Percentiles rank a stretch among this genome's conserved stretches.
These are phyloP conservation scores for Phytophthora boehmeriae DNA, from an alignment of 352 stramenopile genomes.

Conservation along the genomic window DNA sequence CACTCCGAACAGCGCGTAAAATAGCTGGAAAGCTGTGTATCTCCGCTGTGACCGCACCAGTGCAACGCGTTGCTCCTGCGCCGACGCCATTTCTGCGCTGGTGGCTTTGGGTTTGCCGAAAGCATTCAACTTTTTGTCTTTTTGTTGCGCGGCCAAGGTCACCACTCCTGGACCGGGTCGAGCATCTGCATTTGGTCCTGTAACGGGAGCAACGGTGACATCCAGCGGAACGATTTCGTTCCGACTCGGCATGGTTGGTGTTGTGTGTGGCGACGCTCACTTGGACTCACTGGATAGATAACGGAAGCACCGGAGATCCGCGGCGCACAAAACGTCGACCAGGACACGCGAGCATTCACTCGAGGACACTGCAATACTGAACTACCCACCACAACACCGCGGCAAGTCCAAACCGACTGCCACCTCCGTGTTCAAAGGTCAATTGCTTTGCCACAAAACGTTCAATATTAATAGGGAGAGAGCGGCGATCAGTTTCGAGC, in stretches of 20 bases:
- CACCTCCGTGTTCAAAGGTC: no score
- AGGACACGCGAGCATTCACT: conserved; percentile 28
- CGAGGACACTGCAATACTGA: neutral
- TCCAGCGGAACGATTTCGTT: conserved; percentile 74
- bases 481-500: conserved; percentile 16
- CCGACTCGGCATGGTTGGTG: conserved; percentile 49
- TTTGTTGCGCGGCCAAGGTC: conserved; percentile 12
- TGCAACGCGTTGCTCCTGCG: conserved; percentile 58
- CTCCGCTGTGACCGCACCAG: conserved; percentile 52
- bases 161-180: conserved; percentile 17
- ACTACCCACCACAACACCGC: neutral
- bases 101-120: conserved; percentile 36
- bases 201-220: conserved; percentile 1
- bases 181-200: conserved; percentile 4
- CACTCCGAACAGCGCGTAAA: conserved; percentile 70
- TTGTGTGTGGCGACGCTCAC: conserved; percentile 3
- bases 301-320: conserved; percentile 14
- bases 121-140: conserved; percentile 4
- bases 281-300: conserved; percentile 12
- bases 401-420: conserved; percentile 1
- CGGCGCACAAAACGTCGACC: conserved; percentile 13
- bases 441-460: no score
- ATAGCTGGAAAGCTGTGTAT: conserved; percentile 68
- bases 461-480: conserved; percentile 30
- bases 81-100: conserved; percentile 44